A percentile compares a stretch with the other conserved stretches of the same genome.
These are phyloP conservation scores for Tylopilus sp. DNA, from an alignment of 768 basidiomycete species.

Conservation along the genomic window DNA sequence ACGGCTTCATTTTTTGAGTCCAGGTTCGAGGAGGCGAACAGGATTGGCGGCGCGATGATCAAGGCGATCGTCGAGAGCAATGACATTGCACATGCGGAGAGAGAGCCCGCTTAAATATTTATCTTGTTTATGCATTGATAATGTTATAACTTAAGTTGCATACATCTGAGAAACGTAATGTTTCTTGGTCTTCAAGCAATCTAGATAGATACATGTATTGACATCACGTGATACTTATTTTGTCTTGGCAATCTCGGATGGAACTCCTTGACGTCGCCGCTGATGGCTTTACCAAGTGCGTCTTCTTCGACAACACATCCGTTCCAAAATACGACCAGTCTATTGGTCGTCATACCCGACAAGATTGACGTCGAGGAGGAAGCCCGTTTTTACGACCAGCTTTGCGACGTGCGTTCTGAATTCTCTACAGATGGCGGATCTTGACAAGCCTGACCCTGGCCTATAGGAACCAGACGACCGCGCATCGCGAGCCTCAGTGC, in stretches of 20 bases:
- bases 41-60: constrained; percentile 85
- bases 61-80: constrained; percentile 71
- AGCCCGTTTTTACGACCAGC: constrained; percentile 61
- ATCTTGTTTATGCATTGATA: no score
- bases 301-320: constrained; percentile 33
- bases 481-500: constrained; percentile 2
- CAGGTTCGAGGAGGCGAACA: constrained; percentile 82
- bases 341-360: constrained; percentile 53
- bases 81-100: background rate
- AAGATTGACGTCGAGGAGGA: constrained; percentile 69
- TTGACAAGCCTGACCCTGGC: background rate
- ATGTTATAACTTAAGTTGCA: no score
- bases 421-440: background rate
- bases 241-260: no score
- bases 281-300: constrained; percentile 5
- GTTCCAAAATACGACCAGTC: constrained; percentile 43
- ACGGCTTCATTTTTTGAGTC: constrained; percentile 82
- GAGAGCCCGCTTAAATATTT: no score
- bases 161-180: no score
- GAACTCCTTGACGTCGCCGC: background rate
- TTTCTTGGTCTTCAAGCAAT: no score
- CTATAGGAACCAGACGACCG: constrained; percentile 20
- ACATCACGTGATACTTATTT: no score
- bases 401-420: constrained; percentile 40
- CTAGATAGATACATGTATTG: no score